Evolutionary conservation across 306 rosid genomes (phyloP), one percentile per base, ranked within the genome.

Genomic region (Coriaria nepalensis): DNA sequence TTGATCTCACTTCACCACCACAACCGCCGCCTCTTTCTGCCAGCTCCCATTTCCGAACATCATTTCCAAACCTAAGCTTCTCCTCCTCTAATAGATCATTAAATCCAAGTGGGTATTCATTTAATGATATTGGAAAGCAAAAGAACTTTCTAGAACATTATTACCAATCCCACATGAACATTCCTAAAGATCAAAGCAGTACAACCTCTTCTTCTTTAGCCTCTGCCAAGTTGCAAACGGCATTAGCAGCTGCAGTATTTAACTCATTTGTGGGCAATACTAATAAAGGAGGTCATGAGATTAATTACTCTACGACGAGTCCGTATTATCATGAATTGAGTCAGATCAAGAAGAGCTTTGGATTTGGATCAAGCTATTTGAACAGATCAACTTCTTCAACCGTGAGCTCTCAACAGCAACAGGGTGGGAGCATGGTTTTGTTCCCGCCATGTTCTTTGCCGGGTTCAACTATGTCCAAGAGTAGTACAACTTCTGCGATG

Each of bases 1-100:
- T 81, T 14, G 86, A 81, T 46, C 72, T 78, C 10, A 56, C 74
- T 12, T 5, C 60, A 56, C 71, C 39, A 10, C 15, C 67, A 39
- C 39, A 34, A 42, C 14, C 10, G 20, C 68, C 47, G 15, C 7
- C 49, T 1, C 37, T 5, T 36, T 57, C 65, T 43, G 14, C 53
- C 29, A 50, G 56, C 45, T 52, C 74, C 14, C 63, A 55, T 10
- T 50, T 60, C 29, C 61, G 73, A 55, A 38, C 61, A 29, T 49
- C 55, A 9, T 58, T 52, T 47, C 52, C 74, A 6, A 10, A 37
- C 15, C 32, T 56, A 29, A 50, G 63, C 13, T 29, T 51, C 41
- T 47, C 36, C 6, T 57, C 67, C 10, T 51, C 61, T 40, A 47
- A 55, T 44, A 9, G 41, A 6, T 10, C 59, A 33, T 64, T 76